Percentiles rank a stretch among this genome's conserved stretches.
These are phyloP conservation scores for Penicillium verhagenii DNA, from an alignment of 495 filamentous ascomycete genomes.

Conservation along the genomic window DNA sequence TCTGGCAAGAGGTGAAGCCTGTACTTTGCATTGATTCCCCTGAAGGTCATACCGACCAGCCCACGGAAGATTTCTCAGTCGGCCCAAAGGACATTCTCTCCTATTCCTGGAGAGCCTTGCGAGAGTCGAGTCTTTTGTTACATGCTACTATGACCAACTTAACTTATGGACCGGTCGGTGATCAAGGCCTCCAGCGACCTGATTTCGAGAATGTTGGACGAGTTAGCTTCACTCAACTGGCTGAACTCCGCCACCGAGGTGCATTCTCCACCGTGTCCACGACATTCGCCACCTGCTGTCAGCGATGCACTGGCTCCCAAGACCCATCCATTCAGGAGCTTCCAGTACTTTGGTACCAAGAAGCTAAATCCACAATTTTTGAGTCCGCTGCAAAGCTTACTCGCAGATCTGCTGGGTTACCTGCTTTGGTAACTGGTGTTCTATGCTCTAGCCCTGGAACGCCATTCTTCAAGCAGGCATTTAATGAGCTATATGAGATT, in stretches of 20 bases:
- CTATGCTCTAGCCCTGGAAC: slow-evolving; percentile 46
- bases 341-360: slow-evolving; percentile 62
- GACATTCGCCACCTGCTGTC: slow-evolving; percentile 79
- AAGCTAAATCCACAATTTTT: slow-evolving; percentile 61
- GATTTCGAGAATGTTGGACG: slow-evolving; percentile 58
- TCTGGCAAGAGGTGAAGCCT: slow-evolving; percentile 73
- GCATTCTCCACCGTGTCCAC: slow-evolving; percentile 92
- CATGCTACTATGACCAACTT: slow-evolving; percentile 39
- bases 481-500: slow-evolving; percentile 55
- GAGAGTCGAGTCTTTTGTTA: slow-evolving; percentile 74
- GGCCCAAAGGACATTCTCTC: slow-evolving; percentile 84
- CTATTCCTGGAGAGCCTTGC: slow-evolving; percentile 88
- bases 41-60: slow-evolving; percentile 78
- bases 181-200: slow-evolving; percentile 28
- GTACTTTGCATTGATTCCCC: slow-evolving; percentile 89
- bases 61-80: slow-evolving; percentile 63
- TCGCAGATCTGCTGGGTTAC: slow-evolving; percentile 86
- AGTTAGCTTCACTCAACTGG: slow-evolving; percentile 75
- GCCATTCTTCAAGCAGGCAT: slow-evolving; percentile 46
- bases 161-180: slow-evolving; percentile 37
- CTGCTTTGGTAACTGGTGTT: slow-evolving; percentile 77
- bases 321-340: slow-evolving; percentile 43
- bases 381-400: slow-evolving; percentile 75
- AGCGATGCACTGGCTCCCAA: slow-evolving; percentile 51
- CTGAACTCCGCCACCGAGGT: slow-evolving; percentile 81